Evolutionary conservation across 208 protist species (phyloP).

Genomic region (Naegleria lovaniensis): DNA sequence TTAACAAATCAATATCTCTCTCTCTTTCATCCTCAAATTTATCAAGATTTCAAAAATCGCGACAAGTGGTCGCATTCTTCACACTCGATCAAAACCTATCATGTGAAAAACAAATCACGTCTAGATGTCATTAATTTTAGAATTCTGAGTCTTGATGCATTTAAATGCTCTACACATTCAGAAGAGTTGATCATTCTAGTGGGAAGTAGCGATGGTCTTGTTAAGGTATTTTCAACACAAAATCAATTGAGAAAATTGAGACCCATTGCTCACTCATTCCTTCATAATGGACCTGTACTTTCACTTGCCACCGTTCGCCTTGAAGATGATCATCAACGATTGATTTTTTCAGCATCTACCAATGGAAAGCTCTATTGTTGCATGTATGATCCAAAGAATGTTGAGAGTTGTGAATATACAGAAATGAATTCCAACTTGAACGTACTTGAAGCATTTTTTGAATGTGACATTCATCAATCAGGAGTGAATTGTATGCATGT

Average conservation of each 20-base stretch:
- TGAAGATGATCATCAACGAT: neutral
- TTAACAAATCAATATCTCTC: neutral
- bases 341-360: neutral
- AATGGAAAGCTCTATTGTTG: neutral
- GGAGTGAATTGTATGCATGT: neutral
- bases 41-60: neutral
- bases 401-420: neutral
- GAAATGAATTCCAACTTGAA: neutral
- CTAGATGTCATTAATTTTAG: neutral
- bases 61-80: neutral
- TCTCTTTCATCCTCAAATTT: conserved; percentile 1
- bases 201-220: neutral
- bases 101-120: neutral
- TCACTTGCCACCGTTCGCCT: neutral
- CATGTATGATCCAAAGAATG: neutral
- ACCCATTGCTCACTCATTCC: neutral
- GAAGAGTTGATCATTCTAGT: neutral
- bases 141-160: neutral
- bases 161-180: neutral
- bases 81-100: neutral
- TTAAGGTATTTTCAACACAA: neutral
- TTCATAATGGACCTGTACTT: neutral
- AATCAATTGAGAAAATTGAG: neutral
- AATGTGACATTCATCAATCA: neutral
- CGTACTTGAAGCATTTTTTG: neutral